Evolutionary conservation across 306 rosid genomes (phyloP).

Genomic region (Quercus rubra): DNA sequence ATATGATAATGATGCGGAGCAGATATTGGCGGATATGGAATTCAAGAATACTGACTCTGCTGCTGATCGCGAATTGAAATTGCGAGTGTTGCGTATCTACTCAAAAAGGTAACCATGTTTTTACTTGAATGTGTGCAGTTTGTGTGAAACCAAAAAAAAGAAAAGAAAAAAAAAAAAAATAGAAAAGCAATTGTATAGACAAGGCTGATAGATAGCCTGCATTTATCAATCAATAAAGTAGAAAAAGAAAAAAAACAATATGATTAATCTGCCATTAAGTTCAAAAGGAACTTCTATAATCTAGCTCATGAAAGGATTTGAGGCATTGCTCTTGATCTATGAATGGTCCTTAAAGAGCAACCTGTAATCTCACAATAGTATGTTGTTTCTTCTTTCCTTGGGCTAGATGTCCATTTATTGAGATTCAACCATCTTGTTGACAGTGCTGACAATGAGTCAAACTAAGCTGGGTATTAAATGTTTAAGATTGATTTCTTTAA

Average conservation of each 20-base stretch:
- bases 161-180: too few relatives aligned
- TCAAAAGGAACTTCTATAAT: not conserved
- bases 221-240: not conserved
- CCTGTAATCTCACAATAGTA: not conserved
- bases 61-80: slow-evolving; percentile 58
- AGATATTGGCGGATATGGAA: slow-evolving; percentile 87
- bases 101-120: slow-evolving; percentile 48
- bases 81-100: slow-evolving; percentile 68
- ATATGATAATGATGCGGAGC: slow-evolving; percentile 91
- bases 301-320: not conserved
- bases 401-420: not conserved
- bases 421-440: not conserved
- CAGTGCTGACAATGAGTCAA: not conserved
- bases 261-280: not conserved
- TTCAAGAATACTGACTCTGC: slow-evolving; percentile 66
- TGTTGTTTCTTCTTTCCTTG: not conserved
- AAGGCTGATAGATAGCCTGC: not conserved
- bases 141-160: slow-evolving; percentile 2
- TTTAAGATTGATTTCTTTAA: not conserved
- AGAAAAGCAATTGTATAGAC: not conserved
- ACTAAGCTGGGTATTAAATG: not conserved
- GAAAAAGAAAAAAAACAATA: not conserved
- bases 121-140: not conserved
- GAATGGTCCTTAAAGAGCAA: not conserved
- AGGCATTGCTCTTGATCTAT: not conserved